Evolutionary conservation across 2,329 filamentous ascomycete species (phyloP), one percentile per base, ranked within the genome.

Genomic region (Aspergillus aculeatus): DNA sequence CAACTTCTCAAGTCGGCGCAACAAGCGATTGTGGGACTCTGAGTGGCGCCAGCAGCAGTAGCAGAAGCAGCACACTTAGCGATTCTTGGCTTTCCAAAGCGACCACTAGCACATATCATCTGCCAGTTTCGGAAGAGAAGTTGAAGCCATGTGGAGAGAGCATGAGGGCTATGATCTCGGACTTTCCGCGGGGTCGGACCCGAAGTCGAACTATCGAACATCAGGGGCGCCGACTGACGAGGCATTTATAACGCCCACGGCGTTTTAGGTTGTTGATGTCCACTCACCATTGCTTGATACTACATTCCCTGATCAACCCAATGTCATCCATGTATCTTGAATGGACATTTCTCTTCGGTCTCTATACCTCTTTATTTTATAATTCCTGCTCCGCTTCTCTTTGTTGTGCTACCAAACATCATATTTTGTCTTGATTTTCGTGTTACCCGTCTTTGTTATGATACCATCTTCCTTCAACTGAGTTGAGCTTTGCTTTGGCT

Each of bases 141-240:
- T 47, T 24, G 47, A 50, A 21, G 55, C 38, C 16, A 9, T 44
- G 2, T 44, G 38, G 7, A 6, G 38, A 19, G 16, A 16, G 38
- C 31, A 11, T 29, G 10, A 55, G 55, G 32, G 49, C 53, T 2
- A 29, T 19, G 24, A n/a, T 47, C 3, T 26, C 56, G 32, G 68
- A 70, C n/a, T 16, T 53, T 23, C 48, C 55, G 21, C 67, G 71
- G 54, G 69, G 68, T 35, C 63, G 70, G 11, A 52, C 64, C 50
- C 65, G 68, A 44, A 71, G 59, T 49, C 68, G 69, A 24, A 69
- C 61, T 51, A 60, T 71, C 12, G 67, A 68, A 21, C 59, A 62
- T 35, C 64, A 64, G 29, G 64, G 61, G 35, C 60, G 62, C 21
- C 63, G 54, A 52, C 54, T 66, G 53, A 62, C 64, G 6, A 68